phyloP scores from a whole-genome alignment of 148 eudicot species.

The Rhododendron molle region DNA sequence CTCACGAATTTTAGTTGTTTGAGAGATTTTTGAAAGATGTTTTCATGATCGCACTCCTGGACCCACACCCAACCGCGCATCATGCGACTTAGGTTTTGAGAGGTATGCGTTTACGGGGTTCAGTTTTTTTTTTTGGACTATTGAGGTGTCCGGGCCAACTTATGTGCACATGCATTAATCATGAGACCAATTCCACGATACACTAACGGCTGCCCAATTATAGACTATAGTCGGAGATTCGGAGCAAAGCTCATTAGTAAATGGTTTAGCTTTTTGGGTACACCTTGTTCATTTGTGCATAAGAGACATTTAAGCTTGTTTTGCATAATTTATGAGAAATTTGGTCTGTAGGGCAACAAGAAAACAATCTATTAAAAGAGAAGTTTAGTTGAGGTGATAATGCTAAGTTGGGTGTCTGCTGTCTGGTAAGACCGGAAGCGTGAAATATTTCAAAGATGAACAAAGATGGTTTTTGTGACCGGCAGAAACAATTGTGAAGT shows the following conservation, averaged over 20 bases:
- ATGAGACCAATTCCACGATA: not conserved
- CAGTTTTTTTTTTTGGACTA: not conserved
- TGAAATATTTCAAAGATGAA: not conserved
- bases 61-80: too few species aligned
- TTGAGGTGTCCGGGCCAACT: not conserved
- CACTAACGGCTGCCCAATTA: too few species aligned
- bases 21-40: too few species aligned
- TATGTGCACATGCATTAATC: not conserved
- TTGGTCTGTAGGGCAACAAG: not conserved
- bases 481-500: not conserved
- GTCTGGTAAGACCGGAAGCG: not conserved
- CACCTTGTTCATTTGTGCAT: not conserved
- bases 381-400: not conserved
- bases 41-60: too few species aligned
- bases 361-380: not conserved
- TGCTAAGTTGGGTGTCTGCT: not conserved
- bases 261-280: not conserved
- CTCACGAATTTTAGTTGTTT: too few species aligned
- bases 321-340: not conserved
- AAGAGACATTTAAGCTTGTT: not conserved
- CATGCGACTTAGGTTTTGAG: not conserved
- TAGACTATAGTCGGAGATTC: not conserved
- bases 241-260: not conserved
- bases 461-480: too few species aligned
- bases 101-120: not conserved